Percentiles rank a stretch among this genome's conserved stretches.
Conservation (phyloP, 2,329 filamentous ascomycete species). For the Balansia obtecta region DNA sequence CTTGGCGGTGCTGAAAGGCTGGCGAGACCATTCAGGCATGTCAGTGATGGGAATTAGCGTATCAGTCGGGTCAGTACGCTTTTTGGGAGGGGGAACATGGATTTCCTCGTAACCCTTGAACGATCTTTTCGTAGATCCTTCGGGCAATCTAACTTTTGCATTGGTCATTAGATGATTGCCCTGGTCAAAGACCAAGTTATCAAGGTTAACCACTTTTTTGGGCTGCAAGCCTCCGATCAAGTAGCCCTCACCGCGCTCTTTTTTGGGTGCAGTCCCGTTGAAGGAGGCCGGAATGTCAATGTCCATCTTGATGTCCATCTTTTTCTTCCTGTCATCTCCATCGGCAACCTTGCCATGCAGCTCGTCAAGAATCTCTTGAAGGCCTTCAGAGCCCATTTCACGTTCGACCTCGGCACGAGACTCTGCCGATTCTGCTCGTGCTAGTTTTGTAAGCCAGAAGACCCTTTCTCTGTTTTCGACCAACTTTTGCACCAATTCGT, state of each 20-base stretch:
- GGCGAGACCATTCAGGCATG: conserved; percentile 83
- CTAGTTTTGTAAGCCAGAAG: conserved; percentile 86
- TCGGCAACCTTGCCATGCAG: conserved; percentile 59
- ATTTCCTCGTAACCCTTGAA: conserved; percentile 99
- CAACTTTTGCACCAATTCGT: conserved; percentile 81
- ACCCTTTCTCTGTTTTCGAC: conserved; percentile 89
- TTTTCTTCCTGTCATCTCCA: conserved; percentile 46
- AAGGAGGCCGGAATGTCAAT: conserved; percentile 60
- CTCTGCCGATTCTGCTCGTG: conserved; percentile 67
- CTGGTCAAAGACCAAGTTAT: conserved; percentile 94
- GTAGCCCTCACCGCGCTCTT: conserved; percentile 50
- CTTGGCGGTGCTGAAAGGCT: conserved; percentile 74
- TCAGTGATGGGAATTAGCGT: conserved; percentile 72
- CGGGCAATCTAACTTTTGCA: conserved; percentile 81
- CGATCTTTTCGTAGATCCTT: conserved; percentile 86
- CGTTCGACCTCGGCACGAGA: conserved; percentile 68
- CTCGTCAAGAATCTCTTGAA: conserved; percentile 79
- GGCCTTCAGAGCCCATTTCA: conserved; percentile 82
- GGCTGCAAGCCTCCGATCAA: conserved; percentile 78
- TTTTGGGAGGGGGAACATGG: conserved; percentile 87
- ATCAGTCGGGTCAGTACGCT: conserved; percentile 69
- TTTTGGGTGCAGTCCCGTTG: conserved; percentile 33
- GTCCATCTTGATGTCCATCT: conserved; percentile 91
- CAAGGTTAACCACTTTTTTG: conserved; percentile 77
- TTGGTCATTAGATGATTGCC: conserved; percentile 99